These are phyloP conservation scores for Stentor coeruleus DNA, from an alignment of 73 alveolate species.

Conservation along the genomic window DNA sequence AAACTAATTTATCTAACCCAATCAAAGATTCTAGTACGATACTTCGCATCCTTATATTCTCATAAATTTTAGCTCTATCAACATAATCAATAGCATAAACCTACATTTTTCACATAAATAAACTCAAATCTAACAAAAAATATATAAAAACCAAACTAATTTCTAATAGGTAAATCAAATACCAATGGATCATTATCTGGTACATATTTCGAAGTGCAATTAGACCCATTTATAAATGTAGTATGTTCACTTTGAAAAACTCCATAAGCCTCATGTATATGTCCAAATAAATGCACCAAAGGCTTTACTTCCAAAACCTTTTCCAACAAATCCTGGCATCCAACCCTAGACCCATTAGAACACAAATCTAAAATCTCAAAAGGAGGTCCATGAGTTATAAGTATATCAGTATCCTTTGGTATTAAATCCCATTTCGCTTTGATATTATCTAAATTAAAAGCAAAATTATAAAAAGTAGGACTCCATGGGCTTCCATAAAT, in stretches of 20 bases:
- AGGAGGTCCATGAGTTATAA: conserved; percentile 55
- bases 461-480: too few relatives aligned
- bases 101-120: too few relatives aligned
- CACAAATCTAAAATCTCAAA: conserved; percentile 32
- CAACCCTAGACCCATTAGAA: conserved; percentile 19
- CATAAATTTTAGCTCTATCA: too few relatives aligned
- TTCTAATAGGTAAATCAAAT: conserved; percentile 1
- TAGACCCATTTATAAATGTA: conserved; percentile 37
- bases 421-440: conserved; percentile 33
- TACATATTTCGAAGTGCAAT: not conserved
- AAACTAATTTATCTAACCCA: too few relatives aligned
- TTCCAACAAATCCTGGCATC: conserved; percentile 18
- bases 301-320: conserved; percentile 29
- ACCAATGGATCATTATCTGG: conserved; percentile 22
- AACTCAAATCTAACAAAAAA: too few relatives aligned
- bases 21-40: too few relatives aligned
- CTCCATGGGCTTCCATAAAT: conserved; percentile 52
- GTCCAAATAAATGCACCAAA: conserved; percentile 43
- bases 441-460: not conserved
- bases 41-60: too few relatives aligned
- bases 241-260: conserved; percentile 6
- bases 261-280: conserved; percentile 44
- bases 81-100: too few relatives aligned
- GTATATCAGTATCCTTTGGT: conserved; percentile 37
- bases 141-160: too few relatives aligned